Percentiles rank a stretch among this genome's conserved stretches.
Evolutionary conservation across 768 basidiomycete species (phyloP).

Genomic region (Tremella mesenterica): DNA sequence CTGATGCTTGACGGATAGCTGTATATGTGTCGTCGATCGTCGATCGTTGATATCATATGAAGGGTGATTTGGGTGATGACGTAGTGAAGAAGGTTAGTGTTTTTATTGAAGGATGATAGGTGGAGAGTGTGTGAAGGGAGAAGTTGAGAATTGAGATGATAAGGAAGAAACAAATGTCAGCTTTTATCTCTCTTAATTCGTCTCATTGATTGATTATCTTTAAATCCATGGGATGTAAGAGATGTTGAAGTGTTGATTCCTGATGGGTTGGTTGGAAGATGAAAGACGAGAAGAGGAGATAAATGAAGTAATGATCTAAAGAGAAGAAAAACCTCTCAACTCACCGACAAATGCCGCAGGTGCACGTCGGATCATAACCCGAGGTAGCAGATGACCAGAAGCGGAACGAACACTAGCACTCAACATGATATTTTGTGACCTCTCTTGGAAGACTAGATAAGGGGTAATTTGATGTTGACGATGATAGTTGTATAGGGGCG

Average conservation of each 20-base stretch:
- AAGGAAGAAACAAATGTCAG: neutral
- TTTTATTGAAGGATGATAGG: neutral
- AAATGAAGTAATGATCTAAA: too few species aligned
- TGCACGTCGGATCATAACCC: neutral
- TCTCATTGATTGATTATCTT: neutral
- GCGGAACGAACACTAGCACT: too few species aligned
- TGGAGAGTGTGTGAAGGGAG: neutral
- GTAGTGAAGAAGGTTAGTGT: neutral
- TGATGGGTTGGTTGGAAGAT: too few species aligned
- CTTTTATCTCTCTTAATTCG: neutral
- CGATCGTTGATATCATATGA: neutral
- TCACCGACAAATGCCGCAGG: neutral
- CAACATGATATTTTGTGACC: too few species aligned
- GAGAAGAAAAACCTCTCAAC: neutral
- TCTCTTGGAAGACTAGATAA: too few species aligned
- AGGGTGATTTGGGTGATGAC: neutral
- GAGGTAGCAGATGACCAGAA: too few species aligned
- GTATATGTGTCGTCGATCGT: neutral
- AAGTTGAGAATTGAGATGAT: neutral
- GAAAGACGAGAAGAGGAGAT: too few species aligned
- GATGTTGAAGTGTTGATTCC: neutral
- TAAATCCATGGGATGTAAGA: neutral
- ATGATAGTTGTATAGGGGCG: too few species aligned
- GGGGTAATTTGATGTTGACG: too few species aligned
- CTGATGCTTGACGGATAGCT: constrained; percentile 2